Percentiles rank a stretch among this genome's conserved stretches.
These are phyloP conservation scores for Colletotrichum neosansevieriae DNA, from an alignment of 2,329 filamentous ascomycete species.

Conservation along the genomic window DNA sequence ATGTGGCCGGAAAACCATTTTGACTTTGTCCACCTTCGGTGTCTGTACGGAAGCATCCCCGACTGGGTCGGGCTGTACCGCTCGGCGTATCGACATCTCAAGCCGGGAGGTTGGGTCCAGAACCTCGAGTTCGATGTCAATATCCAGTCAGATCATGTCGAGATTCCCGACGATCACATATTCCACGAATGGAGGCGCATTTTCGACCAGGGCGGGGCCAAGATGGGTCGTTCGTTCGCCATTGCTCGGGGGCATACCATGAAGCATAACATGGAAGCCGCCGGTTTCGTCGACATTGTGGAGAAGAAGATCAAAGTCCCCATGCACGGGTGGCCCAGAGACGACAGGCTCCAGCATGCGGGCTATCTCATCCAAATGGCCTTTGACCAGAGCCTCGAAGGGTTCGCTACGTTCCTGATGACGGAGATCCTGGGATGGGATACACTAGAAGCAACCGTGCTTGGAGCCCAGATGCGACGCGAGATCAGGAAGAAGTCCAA, in stretches of 20 bases:
- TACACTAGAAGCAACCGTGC: constrained; percentile 42
- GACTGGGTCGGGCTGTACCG: constrained; percentile 66
- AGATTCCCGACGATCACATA: constrained; percentile 42
- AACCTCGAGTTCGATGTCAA: constrained; percentile 43
- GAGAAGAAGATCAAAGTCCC: constrained; percentile 42
- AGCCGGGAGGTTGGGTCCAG: constrained; percentile 61
- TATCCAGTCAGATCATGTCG: constrained; percentile 45
- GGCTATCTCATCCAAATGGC: constrained; percentile 42
- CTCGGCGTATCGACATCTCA: constrained; percentile 60
- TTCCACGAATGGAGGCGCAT: constrained; percentile 45
- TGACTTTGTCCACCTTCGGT: constrained; percentile 70
- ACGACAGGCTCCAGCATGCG: constrained; percentile 34
- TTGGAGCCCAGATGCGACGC: constrained; percentile 44
- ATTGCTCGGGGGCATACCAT: constrained; percentile 43
- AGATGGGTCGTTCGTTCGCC: constrained; percentile 43
- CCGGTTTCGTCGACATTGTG: constrained; percentile 44
- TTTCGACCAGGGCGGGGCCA: constrained; percentile 44
- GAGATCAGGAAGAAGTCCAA: constrained; percentile 30
- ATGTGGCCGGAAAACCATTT: constrained; percentile 62
- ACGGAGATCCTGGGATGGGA: constrained; percentile 47
- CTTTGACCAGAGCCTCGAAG: constrained; percentile 46
- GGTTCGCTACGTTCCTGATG: constrained; percentile 46
- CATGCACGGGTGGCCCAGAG: constrained; percentile 41
- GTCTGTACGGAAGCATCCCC: constrained; percentile 65
- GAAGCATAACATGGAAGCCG: constrained; percentile 42